Evolutionary conservation across 768 basidiomycete genomes (phyloP).

Genomic region (Auriscalpium microsporum): DNA sequence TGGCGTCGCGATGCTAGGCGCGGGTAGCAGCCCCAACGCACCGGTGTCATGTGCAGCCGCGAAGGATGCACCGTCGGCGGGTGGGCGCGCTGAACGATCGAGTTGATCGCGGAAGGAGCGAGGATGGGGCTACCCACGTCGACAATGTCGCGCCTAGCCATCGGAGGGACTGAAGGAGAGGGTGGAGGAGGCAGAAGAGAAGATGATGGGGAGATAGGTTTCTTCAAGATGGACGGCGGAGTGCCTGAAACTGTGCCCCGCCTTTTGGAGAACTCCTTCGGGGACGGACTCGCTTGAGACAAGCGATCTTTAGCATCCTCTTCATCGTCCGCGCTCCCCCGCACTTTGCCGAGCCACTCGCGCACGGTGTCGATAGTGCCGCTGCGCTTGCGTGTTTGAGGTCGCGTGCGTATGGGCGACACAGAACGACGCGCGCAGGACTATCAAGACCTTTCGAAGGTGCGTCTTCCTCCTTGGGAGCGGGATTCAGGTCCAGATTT

Average conservation of each 20-base stretch:
- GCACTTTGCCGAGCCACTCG: constrained; percentile 18
- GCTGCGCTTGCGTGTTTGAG: constrained; percentile 5
- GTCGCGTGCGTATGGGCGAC: neutral
- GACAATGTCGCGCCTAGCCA: neutral
- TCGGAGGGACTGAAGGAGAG: neutral
- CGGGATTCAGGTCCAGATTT: neutral
- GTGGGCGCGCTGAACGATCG: constrained; percentile 3
- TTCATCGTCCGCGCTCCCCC: neutral
- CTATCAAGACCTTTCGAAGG: neutral
- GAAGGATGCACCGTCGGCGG: neutral
- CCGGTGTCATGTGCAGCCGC: constrained; percentile 12
- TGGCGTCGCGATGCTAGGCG: neutral
- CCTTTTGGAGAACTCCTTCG: neutral
- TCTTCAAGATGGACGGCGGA: neutral
- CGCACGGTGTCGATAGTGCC: constrained; percentile 11
- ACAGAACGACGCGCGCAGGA: neutral
- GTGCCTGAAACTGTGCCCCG: too few species aligned
- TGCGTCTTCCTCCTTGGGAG: neutral
- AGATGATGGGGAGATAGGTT: neutral
- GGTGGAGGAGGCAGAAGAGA: neutral
- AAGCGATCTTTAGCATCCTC: neutral
- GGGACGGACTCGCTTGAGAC: neutral
- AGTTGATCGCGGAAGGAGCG: constrained; percentile 4
- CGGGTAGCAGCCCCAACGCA: neutral
- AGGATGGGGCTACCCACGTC: constrained; percentile 4